Conservation (phyloP, 1,284 basidiomycete genomes). For the Ceratobasidium sp. region DNA sequence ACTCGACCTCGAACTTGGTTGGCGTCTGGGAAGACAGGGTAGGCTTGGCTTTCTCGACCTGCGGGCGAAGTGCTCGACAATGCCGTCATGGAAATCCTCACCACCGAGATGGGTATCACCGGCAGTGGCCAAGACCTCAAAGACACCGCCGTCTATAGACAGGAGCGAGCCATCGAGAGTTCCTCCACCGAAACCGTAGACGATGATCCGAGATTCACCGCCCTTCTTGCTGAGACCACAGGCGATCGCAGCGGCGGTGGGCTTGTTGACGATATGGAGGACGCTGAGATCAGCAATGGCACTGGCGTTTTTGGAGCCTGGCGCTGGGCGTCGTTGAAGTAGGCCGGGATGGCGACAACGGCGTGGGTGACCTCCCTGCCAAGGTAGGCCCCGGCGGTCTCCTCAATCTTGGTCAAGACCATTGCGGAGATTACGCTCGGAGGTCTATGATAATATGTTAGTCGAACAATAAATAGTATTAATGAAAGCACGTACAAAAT, state of each 20-base stretch:
- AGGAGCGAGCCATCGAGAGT: conserved; percentile 77
- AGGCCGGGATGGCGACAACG: conserved; percentile 77
- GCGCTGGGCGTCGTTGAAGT: conserved; percentile 79
- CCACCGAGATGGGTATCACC: conserved; percentile 75
- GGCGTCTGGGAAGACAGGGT: conserved; percentile 87
- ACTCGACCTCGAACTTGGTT: conserved; percentile 80
- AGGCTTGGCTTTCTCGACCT: conserved; percentile 98
- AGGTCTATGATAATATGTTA: too few species aligned
- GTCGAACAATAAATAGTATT: too few species aligned
- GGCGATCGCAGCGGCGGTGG: conserved; percentile 65
- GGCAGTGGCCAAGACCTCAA: conserved; percentile 74
- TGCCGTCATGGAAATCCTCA: conserved; percentile 98
- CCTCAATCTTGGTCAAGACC: conserved; percentile 99
- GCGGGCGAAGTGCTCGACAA: conserved; percentile 97
- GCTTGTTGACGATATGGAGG: conserved; percentile 78
- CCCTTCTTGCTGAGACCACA: conserved; percentile 79
- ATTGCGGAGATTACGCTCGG: conserved; percentile 92
- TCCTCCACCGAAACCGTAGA: conserved; percentile 99
- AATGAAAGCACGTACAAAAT: too few species aligned
- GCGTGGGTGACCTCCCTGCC: conserved; percentile 75
- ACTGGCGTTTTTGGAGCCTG: conserved; percentile 72
- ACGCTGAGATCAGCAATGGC: conserved; percentile 74
- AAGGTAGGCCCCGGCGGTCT: conserved; percentile 73
- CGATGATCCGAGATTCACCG: conserved; percentile 97
- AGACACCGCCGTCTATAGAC: conserved; percentile 72